Percentiles rank a stretch among this genome's conserved stretches.
Conservation (phyloP, 2,329 filamentous ascomycete genomes). For the Fusarium denticulatum region DNA sequence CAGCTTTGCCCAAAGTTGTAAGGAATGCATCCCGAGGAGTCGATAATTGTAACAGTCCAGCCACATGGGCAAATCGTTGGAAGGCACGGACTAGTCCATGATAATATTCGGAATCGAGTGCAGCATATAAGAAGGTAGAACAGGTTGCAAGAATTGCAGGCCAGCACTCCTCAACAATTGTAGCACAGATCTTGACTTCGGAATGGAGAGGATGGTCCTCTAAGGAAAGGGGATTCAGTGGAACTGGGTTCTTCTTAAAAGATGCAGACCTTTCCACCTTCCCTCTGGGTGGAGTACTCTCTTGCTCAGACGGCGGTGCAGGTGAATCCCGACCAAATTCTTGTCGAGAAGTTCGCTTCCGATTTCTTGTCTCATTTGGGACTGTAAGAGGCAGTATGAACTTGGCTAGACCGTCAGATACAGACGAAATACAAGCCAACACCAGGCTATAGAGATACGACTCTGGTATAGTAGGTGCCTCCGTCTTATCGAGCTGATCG, state of each 20-base stretch:
- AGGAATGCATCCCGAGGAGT: slow-evolving; percentile 95
- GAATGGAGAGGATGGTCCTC: slow-evolving; percentile 75
- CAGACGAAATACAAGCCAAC: slow-evolving; percentile 85
- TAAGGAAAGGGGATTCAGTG: slow-evolving; percentile 83
- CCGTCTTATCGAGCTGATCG: slow-evolving; percentile 92
- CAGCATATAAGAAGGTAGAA: slow-evolving; percentile 93
- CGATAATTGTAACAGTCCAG: slow-evolving; percentile 82
- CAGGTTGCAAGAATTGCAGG: slow-evolving; percentile 93
- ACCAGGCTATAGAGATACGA: slow-evolving; percentile 94
- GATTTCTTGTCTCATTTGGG: slow-evolving; percentile 70
- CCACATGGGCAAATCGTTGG: slow-evolving; percentile 94
- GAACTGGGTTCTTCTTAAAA: slow-evolving; percentile 79
- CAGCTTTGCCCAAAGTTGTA: slow-evolving; percentile 91
- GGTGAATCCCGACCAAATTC: slow-evolving; percentile 58
- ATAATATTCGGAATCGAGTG: slow-evolving; percentile 93
- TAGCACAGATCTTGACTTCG: slow-evolving; percentile 80
- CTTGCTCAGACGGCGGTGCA: slow-evolving; percentile 50
- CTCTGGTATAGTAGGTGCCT: slow-evolving; percentile 84
- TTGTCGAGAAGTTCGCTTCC: slow-evolving; percentile 59
- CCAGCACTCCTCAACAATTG: slow-evolving; percentile 92
- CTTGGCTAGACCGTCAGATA: slow-evolving; percentile 92
- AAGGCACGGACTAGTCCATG: slow-evolving; percentile 91
- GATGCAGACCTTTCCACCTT: slow-evolving; percentile 70
- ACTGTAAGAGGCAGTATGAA: slow-evolving; percentile 93
- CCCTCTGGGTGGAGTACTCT: slow-evolving; percentile 45